These are phyloP conservation scores for Sambucus nigra DNA, from an alignment of 129 eudicot genomes.

Conservation along the genomic window DNA sequence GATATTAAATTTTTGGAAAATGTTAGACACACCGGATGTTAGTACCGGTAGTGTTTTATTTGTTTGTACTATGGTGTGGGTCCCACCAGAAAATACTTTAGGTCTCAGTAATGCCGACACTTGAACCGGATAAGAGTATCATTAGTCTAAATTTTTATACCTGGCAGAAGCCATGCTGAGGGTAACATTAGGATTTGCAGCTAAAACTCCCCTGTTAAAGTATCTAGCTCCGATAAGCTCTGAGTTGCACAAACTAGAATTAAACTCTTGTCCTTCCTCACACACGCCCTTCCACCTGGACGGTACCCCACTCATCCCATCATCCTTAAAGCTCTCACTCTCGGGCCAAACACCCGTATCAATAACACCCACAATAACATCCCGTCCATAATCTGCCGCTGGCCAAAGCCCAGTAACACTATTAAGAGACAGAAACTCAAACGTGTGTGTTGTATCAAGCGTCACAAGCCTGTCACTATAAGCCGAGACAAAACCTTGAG, in stretches of 20 bases:
- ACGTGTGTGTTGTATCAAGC: conserved; percentile 37
- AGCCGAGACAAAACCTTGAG: conserved; percentile 32
- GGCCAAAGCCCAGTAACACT: conserved; percentile 30
- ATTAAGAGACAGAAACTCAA: conserved; percentile 27
- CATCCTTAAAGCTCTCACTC: conserved; percentile 33
- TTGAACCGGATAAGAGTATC: too few relatives aligned
- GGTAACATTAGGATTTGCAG: conserved; percentile 21
- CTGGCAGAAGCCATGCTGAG: conserved; percentile 30
- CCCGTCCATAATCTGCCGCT: conserved; percentile 26
- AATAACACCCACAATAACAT: conserved; percentile 31
- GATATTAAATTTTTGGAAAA: too few relatives aligned
- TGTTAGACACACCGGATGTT: too few relatives aligned
- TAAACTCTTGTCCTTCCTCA: conserved; percentile 33
- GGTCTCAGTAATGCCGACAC: too few relatives aligned
- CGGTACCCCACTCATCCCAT: conserved; percentile 29
- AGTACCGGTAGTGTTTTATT: too few relatives aligned
- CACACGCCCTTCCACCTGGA: conserved; percentile 46
- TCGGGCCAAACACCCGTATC: conserved; percentile 54
- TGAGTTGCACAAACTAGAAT: conserved; percentile 28
- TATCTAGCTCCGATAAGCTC: conserved; percentile 44
- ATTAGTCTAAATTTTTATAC: not conserved
- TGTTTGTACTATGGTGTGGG: too few relatives aligned
- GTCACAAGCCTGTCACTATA: conserved; percentile 23
- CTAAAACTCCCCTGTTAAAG: conserved; percentile 31
- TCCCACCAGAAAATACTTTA: too few relatives aligned